phyloP scores from a whole-genome alignment of 768 basidiomycete genomes.

The Leccinum obscurum region DNA sequence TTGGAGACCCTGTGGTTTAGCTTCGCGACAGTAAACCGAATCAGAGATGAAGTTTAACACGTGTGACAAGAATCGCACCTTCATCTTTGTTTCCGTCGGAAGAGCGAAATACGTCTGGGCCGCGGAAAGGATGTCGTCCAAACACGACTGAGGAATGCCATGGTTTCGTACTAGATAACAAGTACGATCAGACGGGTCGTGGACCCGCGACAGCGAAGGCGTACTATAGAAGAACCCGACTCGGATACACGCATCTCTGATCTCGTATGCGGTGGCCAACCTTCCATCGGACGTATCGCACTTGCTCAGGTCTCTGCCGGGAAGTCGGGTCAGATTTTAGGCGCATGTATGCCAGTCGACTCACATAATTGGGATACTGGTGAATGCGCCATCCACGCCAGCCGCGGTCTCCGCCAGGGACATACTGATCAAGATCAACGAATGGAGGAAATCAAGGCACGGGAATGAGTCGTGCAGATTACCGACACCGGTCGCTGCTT shows the following conservation, averaged over 20 bases:
- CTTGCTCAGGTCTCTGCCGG: conserved; percentile 22
- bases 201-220: conserved; percentile 6
- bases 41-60: background rate
- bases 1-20: conserved; percentile 67
- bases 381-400: conserved; percentile 20
- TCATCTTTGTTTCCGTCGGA: conserved; percentile 61
- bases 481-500: background rate
- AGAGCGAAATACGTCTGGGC: conserved; percentile 69
- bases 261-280: conserved; percentile 49
- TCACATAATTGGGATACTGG: conserved; percentile 29
- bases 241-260: conserved; percentile 75
- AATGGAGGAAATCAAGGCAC: background rate
- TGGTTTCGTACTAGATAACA: conserved; percentile 68
- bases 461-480: background rate
- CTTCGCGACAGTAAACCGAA: conserved; percentile 34
- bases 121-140: conserved; percentile 45
- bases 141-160: conserved; percentile 56
- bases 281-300: conserved; percentile 33
- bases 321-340: background rate
- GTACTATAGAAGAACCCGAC: conserved; percentile 86
- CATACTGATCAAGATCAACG: conserved; percentile 13
- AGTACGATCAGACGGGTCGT: background rate
- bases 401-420: conserved; percentile 23
- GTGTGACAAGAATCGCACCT: conserved; percentile 39
- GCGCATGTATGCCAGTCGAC: conserved; percentile 1